Percentiles rank a stretch among this genome's conserved stretches.
Conservation (phyloP, 2,329 filamentous ascomycete genomes). For the Diatrype stigma region DNA sequence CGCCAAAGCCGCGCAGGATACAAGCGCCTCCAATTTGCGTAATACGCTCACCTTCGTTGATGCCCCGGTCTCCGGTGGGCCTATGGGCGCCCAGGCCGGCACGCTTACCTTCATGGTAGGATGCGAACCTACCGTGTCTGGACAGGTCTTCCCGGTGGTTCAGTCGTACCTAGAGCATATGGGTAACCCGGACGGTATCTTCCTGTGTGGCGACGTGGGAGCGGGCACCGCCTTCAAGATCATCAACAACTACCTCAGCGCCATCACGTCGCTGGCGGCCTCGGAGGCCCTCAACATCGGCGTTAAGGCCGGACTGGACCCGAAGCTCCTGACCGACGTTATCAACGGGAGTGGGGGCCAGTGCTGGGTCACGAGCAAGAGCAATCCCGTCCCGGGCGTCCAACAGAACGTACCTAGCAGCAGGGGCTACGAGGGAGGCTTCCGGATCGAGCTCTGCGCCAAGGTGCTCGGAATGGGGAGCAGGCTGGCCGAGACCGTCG, state of each 20-base stretch:
- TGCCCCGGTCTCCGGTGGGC: constrained; percentile 33
- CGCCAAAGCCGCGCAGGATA: constrained; percentile 49
- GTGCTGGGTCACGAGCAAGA: constrained; percentile 29
- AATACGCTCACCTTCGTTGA: constrained; percentile 28
- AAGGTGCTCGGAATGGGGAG: constrained; percentile 27
- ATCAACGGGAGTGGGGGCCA: constrained; percentile 65
- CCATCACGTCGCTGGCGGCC: constrained; percentile 58
- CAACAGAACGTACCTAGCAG: constrained; percentile 25
- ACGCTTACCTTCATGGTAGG: constrained; percentile 35
- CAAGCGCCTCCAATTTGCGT: constrained; percentile 26
- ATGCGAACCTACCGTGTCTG: constrained; percentile 31
- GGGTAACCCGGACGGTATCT: constrained; percentile 41
- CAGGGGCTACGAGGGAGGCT: constrained; percentile 27
- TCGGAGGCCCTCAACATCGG: constrained; percentile 36
- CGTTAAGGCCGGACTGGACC: constrained; percentile 32
- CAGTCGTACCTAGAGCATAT: constrained; percentile 57
- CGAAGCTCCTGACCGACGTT: constrained; percentile 54
- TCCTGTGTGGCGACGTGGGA: constrained; percentile 59
- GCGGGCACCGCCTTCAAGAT: constrained; percentile 67
- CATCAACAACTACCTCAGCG: constrained; percentile 70
- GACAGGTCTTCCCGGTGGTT: constrained; percentile 48
- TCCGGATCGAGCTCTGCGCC: constrained; percentile 27
- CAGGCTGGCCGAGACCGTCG: constrained; percentile 21
- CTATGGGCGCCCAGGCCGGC: constrained; percentile 28
- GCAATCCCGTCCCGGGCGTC: constrained; percentile 29